phyloP scores from a whole-genome alignment of 2,329 filamentous ascomycete species.

The Talaromyces sp. region DNA sequence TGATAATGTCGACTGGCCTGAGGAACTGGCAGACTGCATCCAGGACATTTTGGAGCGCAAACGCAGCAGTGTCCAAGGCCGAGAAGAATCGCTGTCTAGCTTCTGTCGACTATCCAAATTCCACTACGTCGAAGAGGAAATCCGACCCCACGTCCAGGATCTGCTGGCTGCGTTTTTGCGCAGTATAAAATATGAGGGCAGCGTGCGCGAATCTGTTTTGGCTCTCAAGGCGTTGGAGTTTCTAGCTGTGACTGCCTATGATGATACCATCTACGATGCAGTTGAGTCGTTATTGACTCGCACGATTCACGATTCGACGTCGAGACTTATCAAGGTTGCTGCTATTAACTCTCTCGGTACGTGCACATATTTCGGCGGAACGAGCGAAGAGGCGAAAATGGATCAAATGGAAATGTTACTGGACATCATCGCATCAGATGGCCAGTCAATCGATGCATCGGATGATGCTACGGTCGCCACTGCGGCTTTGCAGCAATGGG shows the following conservation, averaged over 20 bases:
- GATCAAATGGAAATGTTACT: constrained; percentile 70
- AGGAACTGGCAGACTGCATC: constrained; percentile 60
- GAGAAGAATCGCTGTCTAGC: constrained; percentile 58
- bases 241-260: constrained; percentile 62
- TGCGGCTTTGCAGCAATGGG: constrained; percentile 73
- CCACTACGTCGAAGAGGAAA: constrained; percentile 60
- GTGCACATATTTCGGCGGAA: constrained; percentile 71
- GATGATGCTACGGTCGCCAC: constrained; percentile 67
- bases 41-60: constrained; percentile 71
- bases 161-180: constrained; percentile 62
- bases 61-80: constrained; percentile 65
- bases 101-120: constrained; percentile 64
- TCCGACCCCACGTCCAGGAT: constrained; percentile 56
- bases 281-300: constrained; percentile 56
- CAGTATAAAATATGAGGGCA: constrained; percentile 64
- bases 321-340: constrained; percentile 59
- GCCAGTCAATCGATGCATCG: constrained; percentile 62
- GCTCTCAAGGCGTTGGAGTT: constrained; percentile 68
- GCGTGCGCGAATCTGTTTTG: constrained; percentile 62
- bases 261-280: constrained; percentile 61
- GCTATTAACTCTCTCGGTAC: constrained; percentile 70
- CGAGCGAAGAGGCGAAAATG: constrained; percentile 60
- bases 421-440: constrained; percentile 75
- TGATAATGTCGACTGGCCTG: constrained; percentile 55
- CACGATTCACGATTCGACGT: constrained; percentile 62